A percentile compares a stretch with the other conserved stretches of the same genome.
phyloP scores from a whole-genome alignment of 441 rosid genomes.

The Lepidium campestre region DNA sequence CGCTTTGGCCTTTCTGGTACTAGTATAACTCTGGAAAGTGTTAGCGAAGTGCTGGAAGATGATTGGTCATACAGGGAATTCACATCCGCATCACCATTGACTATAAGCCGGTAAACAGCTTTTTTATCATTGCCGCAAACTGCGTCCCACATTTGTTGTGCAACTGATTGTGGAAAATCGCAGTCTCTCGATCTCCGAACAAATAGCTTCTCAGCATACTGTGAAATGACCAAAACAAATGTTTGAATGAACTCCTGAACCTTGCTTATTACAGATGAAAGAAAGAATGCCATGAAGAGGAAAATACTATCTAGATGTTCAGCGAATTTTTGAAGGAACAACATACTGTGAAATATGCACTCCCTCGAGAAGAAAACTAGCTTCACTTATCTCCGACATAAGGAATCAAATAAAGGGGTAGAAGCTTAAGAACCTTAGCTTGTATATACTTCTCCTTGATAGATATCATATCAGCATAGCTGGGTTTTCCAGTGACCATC shows the following conservation, averaged over 20 bases:
- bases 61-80: slow-evolving; percentile 62
- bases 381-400: neutral
- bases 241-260: neutral
- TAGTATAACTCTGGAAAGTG: slow-evolving; percentile 84
- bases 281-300: neutral
- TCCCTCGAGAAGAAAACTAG: neutral
- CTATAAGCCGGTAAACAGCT: slow-evolving; percentile 79
- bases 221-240: slow-evolving; percentile 1
- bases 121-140: slow-evolving; percentile 90
- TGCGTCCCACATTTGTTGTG: slow-evolving; percentile 87
- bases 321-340: neutral
- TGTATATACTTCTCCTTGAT: slow-evolving; percentile 98
- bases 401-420: slow-evolving; percentile 8
- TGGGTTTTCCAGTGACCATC: slow-evolving; percentile 61
- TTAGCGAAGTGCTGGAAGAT: slow-evolving; percentile 52
- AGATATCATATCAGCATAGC: slow-evolving; percentile 72
- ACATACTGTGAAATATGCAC: slow-evolving; percentile 4
- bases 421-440: slow-evolving; percentile 65
- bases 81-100: slow-evolving; percentile 72
- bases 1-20: slow-evolving; percentile 63
- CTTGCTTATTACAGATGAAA: neutral
- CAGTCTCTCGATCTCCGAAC: slow-evolving; percentile 70
- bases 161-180: slow-evolving; percentile 46
- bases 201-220: slow-evolving; percentile 95
- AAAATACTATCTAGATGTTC: neutral